phyloP scores from a whole-genome alignment of 257 asterid genomes.

The Scutellaria minor region DNA sequence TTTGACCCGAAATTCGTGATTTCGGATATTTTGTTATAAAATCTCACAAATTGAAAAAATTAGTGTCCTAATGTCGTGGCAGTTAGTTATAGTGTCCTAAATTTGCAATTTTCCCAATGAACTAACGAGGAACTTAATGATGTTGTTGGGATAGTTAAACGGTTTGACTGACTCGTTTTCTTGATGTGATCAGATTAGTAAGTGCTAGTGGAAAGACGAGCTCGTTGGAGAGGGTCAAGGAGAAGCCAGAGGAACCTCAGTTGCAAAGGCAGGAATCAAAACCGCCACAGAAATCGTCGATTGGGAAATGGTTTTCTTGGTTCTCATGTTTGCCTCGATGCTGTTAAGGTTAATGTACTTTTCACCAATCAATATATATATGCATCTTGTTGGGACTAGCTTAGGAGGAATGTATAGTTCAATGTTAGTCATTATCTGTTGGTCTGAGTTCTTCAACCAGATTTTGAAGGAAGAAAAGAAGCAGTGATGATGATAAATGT shows the following conservation, averaged over 20 bases:
- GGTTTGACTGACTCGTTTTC: neutral
- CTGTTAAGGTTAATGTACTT: constrained; percentile 32
- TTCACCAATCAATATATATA: neutral
- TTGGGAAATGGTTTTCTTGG: constrained; percentile 41
- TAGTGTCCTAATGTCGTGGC: no score
- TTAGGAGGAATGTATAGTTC: constrained; percentile 26
- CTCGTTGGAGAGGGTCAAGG: constrained; percentile 39
- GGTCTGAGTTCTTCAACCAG: no score
- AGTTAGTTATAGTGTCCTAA: no score
- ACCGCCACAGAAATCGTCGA: constrained; percentile 27
- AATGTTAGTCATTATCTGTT: neutral
- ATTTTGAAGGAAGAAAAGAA: neutral
- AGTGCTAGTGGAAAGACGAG: constrained; percentile 39
- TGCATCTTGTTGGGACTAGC: constrained; percentile 27
- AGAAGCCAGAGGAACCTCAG: constrained; percentile 41
- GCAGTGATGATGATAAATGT: constrained; percentile 6
- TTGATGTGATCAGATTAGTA: constrained; percentile 48
- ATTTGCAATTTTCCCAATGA: no score
- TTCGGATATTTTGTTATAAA: no score
- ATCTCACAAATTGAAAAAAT: no score
- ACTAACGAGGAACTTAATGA: neutral
- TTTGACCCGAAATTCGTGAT: no score
- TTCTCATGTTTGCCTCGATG: constrained; percentile 49
- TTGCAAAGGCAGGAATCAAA: constrained; percentile 28
- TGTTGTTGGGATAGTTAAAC: neutral